Evolutionary conservation across 2,329 filamentous ascomycete genomes (phyloP), one percentile per base, ranked within the genome.

Genomic region (Pestalotiopsis sp.): DNA sequence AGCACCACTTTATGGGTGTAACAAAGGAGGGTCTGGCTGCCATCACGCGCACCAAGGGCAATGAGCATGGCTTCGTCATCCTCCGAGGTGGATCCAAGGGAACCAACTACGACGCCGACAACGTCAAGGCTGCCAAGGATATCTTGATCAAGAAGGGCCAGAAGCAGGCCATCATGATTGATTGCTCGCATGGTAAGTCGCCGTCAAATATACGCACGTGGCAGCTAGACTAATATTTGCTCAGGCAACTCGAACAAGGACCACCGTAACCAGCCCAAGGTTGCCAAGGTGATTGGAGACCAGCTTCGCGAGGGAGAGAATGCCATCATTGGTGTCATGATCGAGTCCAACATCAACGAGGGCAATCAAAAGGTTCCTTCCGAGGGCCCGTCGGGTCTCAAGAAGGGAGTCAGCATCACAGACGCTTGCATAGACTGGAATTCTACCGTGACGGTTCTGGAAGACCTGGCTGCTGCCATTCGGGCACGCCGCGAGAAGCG

Each of bases 391-490:
- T 80, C 89, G 1, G 92, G 82, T 7, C 86, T 98, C 65, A 93
- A 94, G 86, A 94, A 93, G 83, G 95, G 95, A 74, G 92, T 98
- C 77, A 95, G 92, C 81, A 98, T 98, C 82, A 98, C 95, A 1
- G 95, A 98, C 80, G 95, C 95, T 68, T 99, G 95, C 84, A 97
- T 99, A 78, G 86, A 93, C 85, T 98, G 95, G 95, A 93, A 97
- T 14, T 87, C 85, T 66, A 98, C 95, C 1, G 89, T 96, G 57
- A 84, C 88, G 1, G 93, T 96, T 1, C 87, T 98, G 27, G 92
- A 97, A 81, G 88, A 95, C 74, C 87, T 98, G 38, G 95, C 96
- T 5, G 89, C 90, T n/a, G 93, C 93, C 45, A 92, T 98, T 66
- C 89, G 93, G 65, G 88, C 89, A 72, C 89, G 95, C 75, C 89